Evolutionary conservation across 345 rosid genomes (phyloP), one percentile per base, ranked within the genome.

Genomic region (Eucalyptus marginata): DNA sequence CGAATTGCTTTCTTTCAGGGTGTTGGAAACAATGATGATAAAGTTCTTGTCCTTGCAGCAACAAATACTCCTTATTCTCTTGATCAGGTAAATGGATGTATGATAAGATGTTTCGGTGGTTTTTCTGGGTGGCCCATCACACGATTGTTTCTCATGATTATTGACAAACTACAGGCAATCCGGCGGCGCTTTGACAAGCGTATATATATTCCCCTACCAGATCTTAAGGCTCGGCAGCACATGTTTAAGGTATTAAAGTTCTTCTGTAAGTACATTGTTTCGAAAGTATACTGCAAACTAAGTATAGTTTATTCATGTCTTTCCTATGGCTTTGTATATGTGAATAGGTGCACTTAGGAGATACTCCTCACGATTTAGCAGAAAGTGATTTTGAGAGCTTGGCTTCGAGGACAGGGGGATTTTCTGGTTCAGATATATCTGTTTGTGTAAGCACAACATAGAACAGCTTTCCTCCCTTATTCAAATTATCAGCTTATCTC

Each of bases 171-270:
- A 86, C 95, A 97, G 99, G 99, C 99, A 62, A 95, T 97, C 87
- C 89, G 99, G 68, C 89, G 99, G 87, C 99, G 99, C 90, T 97
- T 97, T 93, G 99, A 97, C 93, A 97, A 97, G 94, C 96, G 99
- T 56, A 97, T 97, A 80, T 97, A 97, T 89, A 97, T 97, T 92
- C 99, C 99, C 27, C 98, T 97, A 36, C 99, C 99, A 66, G 99
- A 97, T 88, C 50, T 92, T 91, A 97, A 96, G 94, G 99, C 99
- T 90, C 93, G 99, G 56, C 97, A 95, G 80, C 98, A 97, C 90
- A 96, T 97, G 94, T 97, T 97, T 94, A 97, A 97, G 92, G 99
- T 97, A 92, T 49, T 87, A 46, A 50, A 71, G 36, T 86, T 54
- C 58, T 86, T 50, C 59, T 29, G 54, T 86, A 49, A 54, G 44